These are phyloP conservation scores for Dothideomycetidae sp. DNA, from an alignment of 2,329 filamentous ascomycete species.

Conservation along the genomic window DNA sequence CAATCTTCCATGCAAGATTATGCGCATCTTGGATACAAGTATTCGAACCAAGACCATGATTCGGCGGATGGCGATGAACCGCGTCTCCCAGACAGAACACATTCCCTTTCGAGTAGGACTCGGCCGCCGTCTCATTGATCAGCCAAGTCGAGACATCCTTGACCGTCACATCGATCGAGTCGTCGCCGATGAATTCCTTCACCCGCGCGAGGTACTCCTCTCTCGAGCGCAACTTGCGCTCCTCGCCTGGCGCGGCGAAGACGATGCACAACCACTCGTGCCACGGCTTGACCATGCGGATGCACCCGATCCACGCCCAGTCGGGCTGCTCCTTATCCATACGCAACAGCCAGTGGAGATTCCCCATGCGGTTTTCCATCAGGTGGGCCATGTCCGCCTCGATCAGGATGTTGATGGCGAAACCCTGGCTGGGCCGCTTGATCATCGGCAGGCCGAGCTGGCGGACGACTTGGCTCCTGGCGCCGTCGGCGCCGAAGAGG, in stretches of 20 bases:
- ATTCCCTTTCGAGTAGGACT: conserved; percentile 37
- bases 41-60: conserved; percentile 44
- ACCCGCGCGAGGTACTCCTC: conserved; percentile 36
- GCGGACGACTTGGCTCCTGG: conserved; percentile 31
- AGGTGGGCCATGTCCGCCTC: conserved; percentile 38
- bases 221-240: conserved; percentile 27
- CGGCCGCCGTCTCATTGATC: conserved; percentile 48
- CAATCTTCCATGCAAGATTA: conserved; percentile 27
- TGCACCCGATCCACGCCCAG: conserved; percentile 37
- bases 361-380: conserved; percentile 38
- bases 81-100: conserved; percentile 45
- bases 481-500: conserved; percentile 46
- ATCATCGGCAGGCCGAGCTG: conserved; percentile 35
- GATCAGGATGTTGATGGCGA: conserved; percentile 37
- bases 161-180: conserved; percentile 36
- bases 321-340: conserved; percentile 38
- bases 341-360: conserved; percentile 47
- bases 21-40: conserved; percentile 33
- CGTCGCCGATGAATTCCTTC: conserved; percentile 41
- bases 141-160: conserved; percentile 43
- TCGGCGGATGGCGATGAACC: conserved; percentile 43
- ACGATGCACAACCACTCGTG: conserved; percentile 42
- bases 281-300: conserved; percentile 51
- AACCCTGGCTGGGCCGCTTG: conserved; percentile 29
- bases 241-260: conserved; percentile 29